Evolutionary conservation across 139 green algal genomes (phyloP), one percentile per base, ranked within the genome.

Genomic region (Chlorella sp.): DNA sequence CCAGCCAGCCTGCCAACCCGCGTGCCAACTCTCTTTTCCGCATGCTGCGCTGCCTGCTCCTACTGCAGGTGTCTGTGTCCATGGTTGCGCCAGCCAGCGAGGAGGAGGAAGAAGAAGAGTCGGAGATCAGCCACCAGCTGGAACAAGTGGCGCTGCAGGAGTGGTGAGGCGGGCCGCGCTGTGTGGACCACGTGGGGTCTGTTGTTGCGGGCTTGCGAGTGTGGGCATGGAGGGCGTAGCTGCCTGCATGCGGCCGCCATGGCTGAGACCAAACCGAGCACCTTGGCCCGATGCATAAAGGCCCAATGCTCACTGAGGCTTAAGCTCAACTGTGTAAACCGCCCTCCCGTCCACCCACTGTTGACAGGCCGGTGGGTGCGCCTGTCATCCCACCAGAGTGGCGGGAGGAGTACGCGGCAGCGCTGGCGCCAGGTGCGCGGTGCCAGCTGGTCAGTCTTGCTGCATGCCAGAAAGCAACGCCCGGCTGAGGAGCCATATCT

Each of bases 61-160:
- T 17, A 34, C 48, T 80, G 76, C 36, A 81, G 76, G 30, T 51
- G 11, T 80, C 60, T 60, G 60, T 64, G 38, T 58, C 60, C 76
- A 72, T 73, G 77, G 38, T 26, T 4, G 60, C 40, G 44, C 16
- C 56, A 19, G 77, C 40, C 48, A 24, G 22, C 38, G 58, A 58
- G 77, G 48, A 56, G 77, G 77, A 83, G 76, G 54, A 54, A 24
- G 48, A 56, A 43, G 77, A 83, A 38, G 54, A 82, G 41, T 76
- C 79, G 32, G 79, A 84, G 44, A 44, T 84, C 79, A 84, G 79
- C 43, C 64, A 84, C 44, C 79, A 84, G 79, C 79, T 84, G 79
- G 79, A 76, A 64, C 43, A 56, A 32, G 40, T 67, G n/a, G 62
- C 26, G 20, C 43, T 76, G 22, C 26, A 74, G 30, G 56, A 64